Evolutionary conservation across 441 rosid species (phyloP).

Genomic region (Macaranga tanarius): DNA sequence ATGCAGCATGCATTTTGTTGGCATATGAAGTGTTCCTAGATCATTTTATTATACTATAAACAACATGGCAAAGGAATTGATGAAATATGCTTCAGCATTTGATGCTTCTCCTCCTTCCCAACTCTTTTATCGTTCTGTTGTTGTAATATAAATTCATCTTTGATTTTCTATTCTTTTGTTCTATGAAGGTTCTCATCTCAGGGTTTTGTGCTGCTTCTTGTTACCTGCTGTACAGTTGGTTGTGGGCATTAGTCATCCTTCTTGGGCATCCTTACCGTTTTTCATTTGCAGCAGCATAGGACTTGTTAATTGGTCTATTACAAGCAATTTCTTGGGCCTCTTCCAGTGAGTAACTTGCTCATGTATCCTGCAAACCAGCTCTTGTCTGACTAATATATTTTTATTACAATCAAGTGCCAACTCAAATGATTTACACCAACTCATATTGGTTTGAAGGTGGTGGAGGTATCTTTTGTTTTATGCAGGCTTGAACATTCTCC

Average conservation of each 20-base stretch:
- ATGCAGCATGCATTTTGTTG: not conserved
- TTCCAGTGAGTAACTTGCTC: conserved; percentile 40
- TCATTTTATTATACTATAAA: not conserved
- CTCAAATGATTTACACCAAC: conserved; percentile 17
- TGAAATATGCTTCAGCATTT: conserved; percentile 4
- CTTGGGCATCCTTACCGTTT: conserved; percentile 60
- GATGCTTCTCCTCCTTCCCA: not conserved
- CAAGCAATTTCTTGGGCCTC: conserved; percentile 54
- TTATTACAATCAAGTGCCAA: conserved; percentile 5
- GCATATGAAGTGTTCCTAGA: not conserved
- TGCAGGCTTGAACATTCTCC: conserved; percentile 47
- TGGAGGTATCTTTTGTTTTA: conserved; percentile 50
- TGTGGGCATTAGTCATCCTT: conserved; percentile 52
- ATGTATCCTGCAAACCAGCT: not conserved
- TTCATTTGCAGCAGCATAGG: conserved; percentile 54
- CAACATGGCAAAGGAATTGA: not conserved
- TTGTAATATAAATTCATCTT: no score
- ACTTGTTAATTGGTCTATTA: conserved; percentile 54
- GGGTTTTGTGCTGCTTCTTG: conserved; percentile 46
- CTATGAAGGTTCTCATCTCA: conserved; percentile 49
- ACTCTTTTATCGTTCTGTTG: not conserved
- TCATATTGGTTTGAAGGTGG: conserved; percentile 42
- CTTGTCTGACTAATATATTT: conserved; percentile 1
- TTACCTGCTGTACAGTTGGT: conserved; percentile 48
- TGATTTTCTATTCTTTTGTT: conserved; percentile 20